Evolutionary conservation across 1,284 basidiomycete species (phyloP), one percentile per base, ranked within the genome.

Genomic region (Xerocomus nothofagi): DNA sequence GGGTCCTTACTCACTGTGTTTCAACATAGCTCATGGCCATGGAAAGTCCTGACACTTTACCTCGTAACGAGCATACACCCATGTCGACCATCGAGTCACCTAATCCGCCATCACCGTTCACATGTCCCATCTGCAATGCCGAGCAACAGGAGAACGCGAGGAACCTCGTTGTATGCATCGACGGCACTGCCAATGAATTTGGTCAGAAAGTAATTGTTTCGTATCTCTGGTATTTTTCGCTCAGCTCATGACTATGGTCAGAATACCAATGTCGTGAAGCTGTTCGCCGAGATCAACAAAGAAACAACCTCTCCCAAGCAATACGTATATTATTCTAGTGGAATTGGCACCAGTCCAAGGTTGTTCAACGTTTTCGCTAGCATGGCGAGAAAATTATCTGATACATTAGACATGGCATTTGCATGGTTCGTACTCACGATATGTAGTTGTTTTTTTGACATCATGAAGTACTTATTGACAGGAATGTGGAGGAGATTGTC

Each of bases 231-330:
- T 9, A 1, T n/a, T 6, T 31, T 21, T 44, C 15, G 37, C 14
- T 20, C 14, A 12, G 26, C 44, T 65, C 1, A 65, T 15, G 14
- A 40, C 11, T 8, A 14, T 33, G 21, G 6, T 55, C 47, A 72
- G 70, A 69, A 67, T 38, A 71, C 69, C 47, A 73, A 71, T 23
- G 57, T 73, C 7, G 57, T 72, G 24, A 69, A 72, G 42, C 45
- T 71, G 2, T 70, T 69, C 30, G 51, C 52, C 26, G 56, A 56
- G 8, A 50, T 71, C n/a, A 38, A 62, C n/a, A 55, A 60, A 15
- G 49, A 60, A 41, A 38, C 42, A 6, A 30, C 17, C 6, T 12
- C 29, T 6, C 57, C 53, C 10, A 38, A 54, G 18, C 69, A 71
- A 50, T 41, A 56, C 6, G 64, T 63, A 2, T 74, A 63, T 48